Evolutionary conservation across 352 stramenopile genomes (phyloP), one percentile per base, ranked within the genome.

Genomic region (Phytophthora tentaculata): DNA sequence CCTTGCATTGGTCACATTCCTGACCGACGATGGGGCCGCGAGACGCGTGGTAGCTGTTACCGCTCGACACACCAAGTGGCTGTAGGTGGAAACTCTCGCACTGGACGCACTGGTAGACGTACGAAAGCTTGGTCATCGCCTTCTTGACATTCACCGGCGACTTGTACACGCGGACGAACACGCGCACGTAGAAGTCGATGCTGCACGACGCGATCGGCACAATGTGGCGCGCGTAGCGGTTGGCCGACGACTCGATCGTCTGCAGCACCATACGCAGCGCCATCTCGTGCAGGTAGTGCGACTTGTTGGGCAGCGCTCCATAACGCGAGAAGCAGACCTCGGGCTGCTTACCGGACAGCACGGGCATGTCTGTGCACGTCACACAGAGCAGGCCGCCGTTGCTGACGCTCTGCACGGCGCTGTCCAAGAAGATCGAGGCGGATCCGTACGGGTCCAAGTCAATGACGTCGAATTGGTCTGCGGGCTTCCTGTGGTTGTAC

Each of bases 401-500:
- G 32, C 81, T 71, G 4, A 99, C 88, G 45, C 89, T 91, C 74
- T 86, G 97, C 22, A 99, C 92, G 0, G 98, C 97, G 9, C 90
- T 90, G 79, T 99, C 98, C 37, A 99, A 76, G 79, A 99, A 99
- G 29, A 98, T 98, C 22, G 97, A 98, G 16, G 97, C 96, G 17
- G 94, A 98, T 32, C 98, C 98, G 74, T 99, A 99, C 39, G 98
- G 98, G 79, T 99, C 98, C 24, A 99, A 77, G 73, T 99, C 98
- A 76, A 99, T 99, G 37, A 99, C 98, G 76, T 99, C 98, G 69
- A 98, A 99, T 64, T 98, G 95, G 50, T 98, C 83, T 10, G 78
- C 80, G 4, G 90, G 82, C 64, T 92, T 96, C 71, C 82, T 89
- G 81, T 88, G 83, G 67, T 84, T 90, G 65, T 85, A 95, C 89